phyloP scores from a whole-genome alignment of 176 grass and related monocot species.

The sorghum (Sorghum bicolor) region DNA sequence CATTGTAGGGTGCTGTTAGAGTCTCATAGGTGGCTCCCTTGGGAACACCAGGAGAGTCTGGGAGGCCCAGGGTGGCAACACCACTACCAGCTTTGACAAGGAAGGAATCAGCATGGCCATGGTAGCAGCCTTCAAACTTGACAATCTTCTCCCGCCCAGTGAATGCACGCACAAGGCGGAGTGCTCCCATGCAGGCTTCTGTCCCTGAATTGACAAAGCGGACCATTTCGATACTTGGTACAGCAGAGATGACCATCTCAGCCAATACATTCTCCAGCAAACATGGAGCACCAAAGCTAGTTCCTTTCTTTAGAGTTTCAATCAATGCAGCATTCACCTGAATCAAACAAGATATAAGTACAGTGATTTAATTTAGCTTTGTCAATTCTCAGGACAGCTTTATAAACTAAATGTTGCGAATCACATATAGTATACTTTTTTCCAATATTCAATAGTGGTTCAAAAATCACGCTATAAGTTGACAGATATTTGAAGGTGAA shows the following conservation, averaged over 20 bases:
- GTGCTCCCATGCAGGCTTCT: conserved; percentile 98
- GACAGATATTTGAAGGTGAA: not conserved
- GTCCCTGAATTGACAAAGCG: conserved; percentile 98
- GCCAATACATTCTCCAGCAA: conserved; percentile 81
- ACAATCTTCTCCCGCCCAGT: conserved; percentile 80
- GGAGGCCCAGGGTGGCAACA: conserved; percentile 95
- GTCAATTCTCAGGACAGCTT: not conserved
- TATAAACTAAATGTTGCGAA: not conserved
- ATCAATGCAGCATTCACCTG: conserved; percentile 87
- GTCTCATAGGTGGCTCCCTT: conserved; percentile 71
- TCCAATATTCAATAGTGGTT: not conserved
- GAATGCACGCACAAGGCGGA: conserved; percentile 94
- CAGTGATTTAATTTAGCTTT: not conserved
- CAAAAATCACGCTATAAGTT: not conserved
- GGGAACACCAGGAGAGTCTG: conserved; percentile 92
- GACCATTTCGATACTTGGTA: conserved; percentile 94
- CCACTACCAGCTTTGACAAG: conserved; percentile 98
- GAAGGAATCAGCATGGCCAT: conserved; percentile 94
- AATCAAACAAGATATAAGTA: conserved; percentile 18
- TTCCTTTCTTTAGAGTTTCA: conserved; percentile 97
- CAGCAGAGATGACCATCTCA: conserved; percentile 91
- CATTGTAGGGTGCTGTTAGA: conserved; percentile 87
- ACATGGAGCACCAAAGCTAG: conserved; percentile 98
- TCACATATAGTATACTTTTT: not conserved
- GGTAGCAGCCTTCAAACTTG: conserved; percentile 99